A percentile compares a stretch with the other conserved stretches of the same genome.
These are phyloP conservation scores for Vitis cinerea DNA, from an alignment of 164 flowering plant genomes.

Conservation along the genomic window DNA sequence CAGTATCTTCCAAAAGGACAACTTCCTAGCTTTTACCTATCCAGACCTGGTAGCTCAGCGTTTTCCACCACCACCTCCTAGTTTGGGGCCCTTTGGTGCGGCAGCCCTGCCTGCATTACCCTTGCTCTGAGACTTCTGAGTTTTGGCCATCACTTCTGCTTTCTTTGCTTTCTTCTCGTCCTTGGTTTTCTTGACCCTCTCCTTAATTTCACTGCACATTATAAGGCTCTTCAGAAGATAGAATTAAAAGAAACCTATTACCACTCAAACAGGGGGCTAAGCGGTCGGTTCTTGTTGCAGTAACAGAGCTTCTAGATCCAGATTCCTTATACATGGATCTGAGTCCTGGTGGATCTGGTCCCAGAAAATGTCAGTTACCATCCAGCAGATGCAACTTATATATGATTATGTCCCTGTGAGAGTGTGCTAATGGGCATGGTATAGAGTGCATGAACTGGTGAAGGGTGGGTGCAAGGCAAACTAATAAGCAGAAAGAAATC, in stretches of 20 bases:
- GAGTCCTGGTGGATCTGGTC: no score
- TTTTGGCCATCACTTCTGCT: conserved; percentile 42
- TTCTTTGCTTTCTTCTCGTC: conserved; percentile 57
- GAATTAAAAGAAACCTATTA: no score
- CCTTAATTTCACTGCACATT: conserved; percentile 43
- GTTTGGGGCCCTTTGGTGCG: conserved; percentile 40
- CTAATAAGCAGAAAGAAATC: background rate
- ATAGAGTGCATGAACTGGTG: no score
- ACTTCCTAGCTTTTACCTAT: background rate
- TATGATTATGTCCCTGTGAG: no score
- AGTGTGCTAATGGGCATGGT: no score
- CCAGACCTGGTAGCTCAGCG: conserved; percentile 5
- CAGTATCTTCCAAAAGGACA: background rate
- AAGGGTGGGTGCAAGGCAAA: no score
- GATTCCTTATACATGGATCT: background rate
- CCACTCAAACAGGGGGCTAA: background rate
- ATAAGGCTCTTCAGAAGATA: background rate
- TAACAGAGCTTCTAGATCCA: background rate
- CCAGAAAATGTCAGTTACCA: no score
- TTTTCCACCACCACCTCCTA: conserved; percentile 61
- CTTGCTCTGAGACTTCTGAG: conserved; percentile 33
- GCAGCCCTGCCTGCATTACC: conserved; percentile 35
- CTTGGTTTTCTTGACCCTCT: conserved; percentile 52
- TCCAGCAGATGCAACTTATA: no score
- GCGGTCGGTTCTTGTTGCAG: background rate